Conservation (phyloP, 2,329 filamentous ascomycete genomes). For the Diplodia seriata region DNA sequence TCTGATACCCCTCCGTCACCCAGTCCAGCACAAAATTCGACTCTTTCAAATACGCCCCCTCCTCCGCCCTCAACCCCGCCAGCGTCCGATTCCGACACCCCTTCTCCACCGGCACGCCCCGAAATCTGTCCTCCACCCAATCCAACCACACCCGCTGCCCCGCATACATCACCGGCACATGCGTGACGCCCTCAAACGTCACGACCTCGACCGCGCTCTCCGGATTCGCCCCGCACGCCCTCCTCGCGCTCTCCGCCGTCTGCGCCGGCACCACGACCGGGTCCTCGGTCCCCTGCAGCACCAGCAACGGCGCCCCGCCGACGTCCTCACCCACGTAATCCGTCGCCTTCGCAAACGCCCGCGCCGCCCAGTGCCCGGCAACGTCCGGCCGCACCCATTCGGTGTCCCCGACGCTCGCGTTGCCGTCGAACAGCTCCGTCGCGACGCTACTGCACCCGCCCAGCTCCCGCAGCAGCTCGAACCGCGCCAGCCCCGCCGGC, state of each 20-base stretch:
- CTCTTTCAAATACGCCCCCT: background rate
- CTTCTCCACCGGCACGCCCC: slow-evolving; percentile 29
- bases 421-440: background rate
- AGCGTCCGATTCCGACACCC: slow-evolving; percentile 24
- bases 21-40: background rate
- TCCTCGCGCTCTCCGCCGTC: background rate
- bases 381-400: background rate
- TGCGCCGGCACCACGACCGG: background rate
- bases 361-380: background rate
- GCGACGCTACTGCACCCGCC: slow-evolving; percentile 6
- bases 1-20: slow-evolving; percentile 4
- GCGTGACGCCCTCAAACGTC: slow-evolving; percentile 38
- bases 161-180: slow-evolving; percentile 42
- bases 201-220: slow-evolving; percentile 34
- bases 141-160: slow-evolving; percentile 43
- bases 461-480: background rate
- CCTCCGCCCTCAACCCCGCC: background rate
- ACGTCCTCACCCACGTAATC: background rate
- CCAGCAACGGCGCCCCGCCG: slow-evolving; percentile 2
- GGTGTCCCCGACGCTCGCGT: too few relatives aligned
- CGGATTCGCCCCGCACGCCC: background rate
- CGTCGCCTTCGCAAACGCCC: background rate
- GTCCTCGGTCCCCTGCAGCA: slow-evolving; percentile 9
- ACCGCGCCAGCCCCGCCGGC: background rate
- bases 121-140: slow-evolving; percentile 42